Base-by-base conservation (phyloP, 176 grass and related monocot species). In the Carex parvula region DNA sequence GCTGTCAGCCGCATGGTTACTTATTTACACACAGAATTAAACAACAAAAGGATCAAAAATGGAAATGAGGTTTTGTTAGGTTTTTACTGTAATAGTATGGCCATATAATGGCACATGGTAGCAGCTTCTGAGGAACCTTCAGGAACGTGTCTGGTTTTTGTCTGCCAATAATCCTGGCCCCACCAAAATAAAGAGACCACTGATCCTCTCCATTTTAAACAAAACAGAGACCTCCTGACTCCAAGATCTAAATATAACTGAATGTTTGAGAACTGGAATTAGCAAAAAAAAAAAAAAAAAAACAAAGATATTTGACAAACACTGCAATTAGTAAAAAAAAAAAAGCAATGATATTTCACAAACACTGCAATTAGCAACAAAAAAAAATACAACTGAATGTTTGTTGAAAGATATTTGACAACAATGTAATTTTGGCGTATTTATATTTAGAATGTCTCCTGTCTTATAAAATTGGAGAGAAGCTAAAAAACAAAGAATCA, bases 71-170 rank as follows among this genome's bases (percentile, higher is more conserved):
- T 26, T 59, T 62, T 55, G 74, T 70, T 70, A 70, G 67, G 35
- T 70, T 70, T n/a, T n/a, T 44, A 10, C 11, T 64, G 62, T 5
- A 30, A 11, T 7, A 70, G 35, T 56, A 30, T 56, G 22, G 72
- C 22, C 48, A 24, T 77, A 77, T 77, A 56, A 56, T 77, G 72
- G 48, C 72, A 76, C 72, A 55, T 82, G 80, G 53, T 42, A 39
- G 48, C 29, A 3, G 54, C 50, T 22, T 39, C 39, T n/a, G 0
- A 67, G 59, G 86, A 84, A 87, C 41, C 80, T 87, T 87, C 86
- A 37, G 41, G 80, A 87, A 79, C 60, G 68, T 61, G 42, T 32
- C 69, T 21, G 9, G 24, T 58, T 69, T 41, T 87, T 54, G 64
- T 87, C 57, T 35, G 50, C 79, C 80, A 76, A 56, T 50, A 14